These are phyloP conservation scores for Monilinia aucupariae DNA, from an alignment of 2,329 filamentous ascomycete genomes.

Conservation along the genomic window DNA sequence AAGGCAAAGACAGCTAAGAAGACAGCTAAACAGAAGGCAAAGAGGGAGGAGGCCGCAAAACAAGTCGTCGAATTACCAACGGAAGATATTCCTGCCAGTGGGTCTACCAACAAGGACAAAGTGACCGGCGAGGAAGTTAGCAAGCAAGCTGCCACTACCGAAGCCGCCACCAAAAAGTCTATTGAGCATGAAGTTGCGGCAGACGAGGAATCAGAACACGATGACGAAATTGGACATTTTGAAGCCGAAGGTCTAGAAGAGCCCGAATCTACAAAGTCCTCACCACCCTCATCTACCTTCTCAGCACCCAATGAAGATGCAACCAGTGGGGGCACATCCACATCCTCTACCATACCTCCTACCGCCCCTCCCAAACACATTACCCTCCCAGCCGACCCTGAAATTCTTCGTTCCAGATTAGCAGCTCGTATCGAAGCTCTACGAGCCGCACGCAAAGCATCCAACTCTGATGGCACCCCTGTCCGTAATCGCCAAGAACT, in stretches of 20 bases:
- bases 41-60: slow-evolving; percentile 21
- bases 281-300: slow-evolving; percentile 43
- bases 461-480: slow-evolving; percentile 73
- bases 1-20: slow-evolving; percentile 40
- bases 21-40: slow-evolving; percentile 40
- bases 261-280: slow-evolving; percentile 40
- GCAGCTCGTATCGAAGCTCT: slow-evolving; percentile 79
- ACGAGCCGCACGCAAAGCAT: slow-evolving; percentile 79
- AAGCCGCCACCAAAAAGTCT: slow-evolving; percentile 18
- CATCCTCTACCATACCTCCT: slow-evolving; percentile 58
- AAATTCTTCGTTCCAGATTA: slow-evolving; percentile 71
- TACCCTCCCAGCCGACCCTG: slow-evolving; percentile 64
- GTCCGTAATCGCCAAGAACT: slow-evolving; percentile 86
- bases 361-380: slow-evolving; percentile 60
- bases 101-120: slow-evolving; percentile 19
- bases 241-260: slow-evolving; percentile 46
- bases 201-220: slow-evolving; percentile 27
- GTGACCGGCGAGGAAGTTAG: slow-evolving; percentile 1
- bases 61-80: slow-evolving; percentile 6
- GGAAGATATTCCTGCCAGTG: slow-evolving; percentile 28
- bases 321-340: slow-evolving; percentile 58
- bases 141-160: slow-evolving; percentile 20
- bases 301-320: slow-evolving; percentile 59
- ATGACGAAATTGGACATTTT: slow-evolving; percentile 39
- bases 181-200: slow-evolving; percentile 20